These are phyloP conservation scores for Penicillium herquei DNA, from an alignment of 495 filamentous ascomycete species.

Conservation along the genomic window DNA sequence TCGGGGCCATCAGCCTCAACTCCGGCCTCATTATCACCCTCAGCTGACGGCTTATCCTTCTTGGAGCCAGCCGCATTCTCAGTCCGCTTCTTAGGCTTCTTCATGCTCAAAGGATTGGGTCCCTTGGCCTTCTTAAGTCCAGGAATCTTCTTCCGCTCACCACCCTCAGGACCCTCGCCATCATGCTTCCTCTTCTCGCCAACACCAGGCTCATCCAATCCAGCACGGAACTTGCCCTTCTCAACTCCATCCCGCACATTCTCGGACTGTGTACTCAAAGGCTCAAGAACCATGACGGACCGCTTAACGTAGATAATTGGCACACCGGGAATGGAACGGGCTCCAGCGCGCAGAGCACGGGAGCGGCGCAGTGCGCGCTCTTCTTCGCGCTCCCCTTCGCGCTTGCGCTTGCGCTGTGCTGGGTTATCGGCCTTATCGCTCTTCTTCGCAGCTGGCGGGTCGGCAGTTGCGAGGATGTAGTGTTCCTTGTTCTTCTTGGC, in stretches of 20 bases:
- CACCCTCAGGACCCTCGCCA: conserved; percentile 36
- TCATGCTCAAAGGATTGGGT: conserved; percentile 87
- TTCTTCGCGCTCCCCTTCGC: conserved; percentile 30
- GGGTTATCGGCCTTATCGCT: conserved; percentile 17
- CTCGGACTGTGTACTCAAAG: conserved; percentile 67
- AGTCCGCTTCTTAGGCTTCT: conserved; percentile 67
- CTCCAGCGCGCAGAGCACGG: conserved; percentile 31
- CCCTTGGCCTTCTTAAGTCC: conserved; percentile 72
- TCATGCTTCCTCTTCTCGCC: conserved; percentile 44
- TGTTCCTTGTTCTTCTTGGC: conserved; percentile 75
- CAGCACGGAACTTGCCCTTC: conserved; percentile 70
- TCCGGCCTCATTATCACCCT: conserved; percentile 3
- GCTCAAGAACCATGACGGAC: conserved; percentile 88
- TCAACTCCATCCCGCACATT: conserved; percentile 66
- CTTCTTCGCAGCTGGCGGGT: conserved; percentile 30
- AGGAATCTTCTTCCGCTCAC: conserved; percentile 53
- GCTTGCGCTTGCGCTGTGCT: conserved; percentile 26
- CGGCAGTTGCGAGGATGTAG: conserved; percentile 79
- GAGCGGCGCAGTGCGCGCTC: conserved; percentile 34
- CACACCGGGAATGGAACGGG: conserved; percentile 61
- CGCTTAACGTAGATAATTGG: conserved; percentile 81
- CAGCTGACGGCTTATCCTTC: conserved; percentile 15
- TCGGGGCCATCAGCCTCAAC: conserved; percentile 16
- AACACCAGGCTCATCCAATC: conserved; percentile 52
- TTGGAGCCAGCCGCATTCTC: conserved; percentile 12